Conservation (phyloP, 257 asterid species). For the Nemophila menziesii region DNA sequence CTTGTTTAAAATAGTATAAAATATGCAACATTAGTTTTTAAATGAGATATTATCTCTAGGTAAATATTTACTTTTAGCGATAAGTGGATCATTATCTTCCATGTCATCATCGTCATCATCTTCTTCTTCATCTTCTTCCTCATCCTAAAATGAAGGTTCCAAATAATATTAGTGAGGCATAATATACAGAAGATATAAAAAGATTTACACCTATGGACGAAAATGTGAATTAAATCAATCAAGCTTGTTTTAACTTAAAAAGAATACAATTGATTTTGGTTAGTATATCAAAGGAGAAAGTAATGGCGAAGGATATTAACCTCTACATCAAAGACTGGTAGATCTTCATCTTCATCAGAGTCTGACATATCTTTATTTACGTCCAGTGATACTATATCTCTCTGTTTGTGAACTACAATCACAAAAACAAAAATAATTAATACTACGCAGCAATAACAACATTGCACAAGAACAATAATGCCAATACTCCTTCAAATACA, state of each 20-base stretch:
- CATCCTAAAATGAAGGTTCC: constrained; percentile 21
- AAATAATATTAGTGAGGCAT: neutral
- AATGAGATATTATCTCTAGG: neutral
- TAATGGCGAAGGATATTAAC: constrained; percentile 20
- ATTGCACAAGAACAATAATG: constrained; percentile 1
- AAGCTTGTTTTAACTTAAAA: neutral
- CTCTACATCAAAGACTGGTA: constrained; percentile 65
- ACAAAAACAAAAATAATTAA: constrained; percentile 3
- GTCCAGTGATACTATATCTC: constrained; percentile 66
- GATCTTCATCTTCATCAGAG: constrained; percentile 75
- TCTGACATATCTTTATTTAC: constrained; percentile 40
- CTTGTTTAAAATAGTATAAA: constrained; percentile 6
- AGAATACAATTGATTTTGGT: neutral
- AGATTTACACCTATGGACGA: neutral
- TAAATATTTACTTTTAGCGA: neutral
- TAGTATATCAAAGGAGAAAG: neutral
- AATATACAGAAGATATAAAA: neutral
- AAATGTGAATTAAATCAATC: neutral
- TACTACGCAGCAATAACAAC: neutral
- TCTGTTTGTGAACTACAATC: constrained; percentile 72
- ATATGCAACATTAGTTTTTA: no score
- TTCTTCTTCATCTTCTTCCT: constrained; percentile 37
- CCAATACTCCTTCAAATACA: neutral
- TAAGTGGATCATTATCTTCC: constrained; percentile 1
- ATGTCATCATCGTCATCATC: constrained; percentile 27